These are phyloP conservation scores for Lasiodiplodia sp. DNA, from an alignment of 2,329 filamentous ascomycete genomes.

Conservation along the genomic window DNA sequence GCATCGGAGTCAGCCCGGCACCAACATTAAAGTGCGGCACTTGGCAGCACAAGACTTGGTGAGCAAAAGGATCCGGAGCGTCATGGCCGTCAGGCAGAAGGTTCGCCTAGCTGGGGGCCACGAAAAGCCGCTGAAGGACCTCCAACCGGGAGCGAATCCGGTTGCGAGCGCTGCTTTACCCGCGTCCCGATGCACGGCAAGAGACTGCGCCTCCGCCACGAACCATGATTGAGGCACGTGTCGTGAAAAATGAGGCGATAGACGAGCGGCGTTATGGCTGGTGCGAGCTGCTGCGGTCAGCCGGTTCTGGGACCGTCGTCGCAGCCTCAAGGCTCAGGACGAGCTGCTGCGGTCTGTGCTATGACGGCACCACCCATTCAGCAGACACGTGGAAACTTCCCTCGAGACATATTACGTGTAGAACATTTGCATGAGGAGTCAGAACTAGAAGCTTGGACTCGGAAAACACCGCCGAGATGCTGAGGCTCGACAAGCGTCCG, in stretches of 20 bases:
- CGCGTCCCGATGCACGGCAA: not conserved
- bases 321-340: not conserved
- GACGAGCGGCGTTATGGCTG: constrained; percentile 15
- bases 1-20: not conserved
- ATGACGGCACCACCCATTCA: not conserved
- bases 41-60: not conserved
- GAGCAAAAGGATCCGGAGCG: constrained; percentile 16
- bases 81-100: constrained; percentile 13
- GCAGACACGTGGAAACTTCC: not conserved
- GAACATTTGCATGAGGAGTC: not conserved
- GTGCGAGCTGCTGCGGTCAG: constrained; percentile 20
- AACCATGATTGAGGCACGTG: constrained; percentile 8
- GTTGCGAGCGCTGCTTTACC: not conserved
- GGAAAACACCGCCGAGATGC: not conserved
- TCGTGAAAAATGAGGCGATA: not conserved
- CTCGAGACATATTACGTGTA: not conserved
- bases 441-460: not conserved
- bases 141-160: not conserved
- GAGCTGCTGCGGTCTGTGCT: constrained; percentile 13
- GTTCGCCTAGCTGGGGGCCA: constrained; percentile 5
- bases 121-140: not conserved
- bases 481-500: not conserved
- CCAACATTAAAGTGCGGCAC: not conserved
- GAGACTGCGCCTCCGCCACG: constrained; percentile 20
- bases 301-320: not conserved